Evolutionary conservation across 2,329 filamentous ascomycete species (phyloP).

Genomic region (Pseudogymnoascus sp.): DNA sequence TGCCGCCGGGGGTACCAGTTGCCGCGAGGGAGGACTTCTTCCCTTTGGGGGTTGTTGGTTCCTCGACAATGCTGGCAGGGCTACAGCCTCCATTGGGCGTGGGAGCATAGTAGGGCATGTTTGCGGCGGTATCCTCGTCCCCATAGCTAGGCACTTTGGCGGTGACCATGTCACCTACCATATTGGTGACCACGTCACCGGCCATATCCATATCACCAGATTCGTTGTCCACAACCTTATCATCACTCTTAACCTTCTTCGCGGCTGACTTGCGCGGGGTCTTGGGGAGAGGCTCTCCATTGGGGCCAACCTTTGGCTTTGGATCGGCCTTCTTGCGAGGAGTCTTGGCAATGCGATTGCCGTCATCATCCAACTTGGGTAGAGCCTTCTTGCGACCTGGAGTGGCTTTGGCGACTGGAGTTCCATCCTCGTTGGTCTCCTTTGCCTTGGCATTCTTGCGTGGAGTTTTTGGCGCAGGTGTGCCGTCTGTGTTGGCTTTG

Average conservation of each 20-base stretch:
- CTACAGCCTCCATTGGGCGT: background rate
- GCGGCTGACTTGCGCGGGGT: background rate
- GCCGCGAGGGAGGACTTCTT: background rate
- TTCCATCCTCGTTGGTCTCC: background rate
- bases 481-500: background rate
- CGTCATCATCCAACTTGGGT: background rate
- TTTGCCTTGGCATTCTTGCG: background rate
- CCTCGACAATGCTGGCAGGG: background rate
- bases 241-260: background rate
- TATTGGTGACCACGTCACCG: background rate
- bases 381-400: background rate
- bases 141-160: background rate
- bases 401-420: background rate
- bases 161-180: background rate
- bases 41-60: background rate
- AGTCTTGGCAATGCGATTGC: background rate
- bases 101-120: background rate
- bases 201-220: background rate
- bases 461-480: background rate
- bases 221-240: background rate
- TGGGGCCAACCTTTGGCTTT: background rate
- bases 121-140: background rate
- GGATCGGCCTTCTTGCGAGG: background rate
- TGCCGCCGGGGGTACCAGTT: background rate
- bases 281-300: background rate